Evolutionary conservation across 148 eudicot genomes (phyloP).

Genomic region (Polygonum aviculare): DNA sequence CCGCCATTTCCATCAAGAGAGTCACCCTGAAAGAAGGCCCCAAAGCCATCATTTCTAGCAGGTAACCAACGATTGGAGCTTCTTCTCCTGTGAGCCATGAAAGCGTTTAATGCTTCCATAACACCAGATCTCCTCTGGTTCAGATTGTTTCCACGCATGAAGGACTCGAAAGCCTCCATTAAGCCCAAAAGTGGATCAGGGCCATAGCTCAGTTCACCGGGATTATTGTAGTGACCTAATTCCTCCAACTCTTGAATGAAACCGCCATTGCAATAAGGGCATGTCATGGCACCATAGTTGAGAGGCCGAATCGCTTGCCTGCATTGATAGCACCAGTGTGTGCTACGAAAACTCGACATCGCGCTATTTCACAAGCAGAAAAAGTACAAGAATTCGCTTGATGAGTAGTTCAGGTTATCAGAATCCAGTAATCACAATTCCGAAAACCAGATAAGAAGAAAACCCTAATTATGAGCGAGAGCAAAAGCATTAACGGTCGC

Average conservation of each 20-base stretch:
- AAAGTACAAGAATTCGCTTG: not conserved
- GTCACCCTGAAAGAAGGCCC: conserved; percentile 52
- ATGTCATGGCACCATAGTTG: conserved; percentile 25
- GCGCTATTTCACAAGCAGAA: conserved; percentile 2
- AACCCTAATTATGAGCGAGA: not conserved
- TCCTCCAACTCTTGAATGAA: conserved; percentile 73
- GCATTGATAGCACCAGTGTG: conserved; percentile 95
- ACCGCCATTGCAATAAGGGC: conserved; percentile 74
- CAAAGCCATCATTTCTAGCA: conserved; percentile 36
- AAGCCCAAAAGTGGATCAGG: conserved; percentile 36
- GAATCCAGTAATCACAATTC: not conserved
- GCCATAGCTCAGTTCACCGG: conserved; percentile 15
- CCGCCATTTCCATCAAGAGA: conserved; percentile 62
- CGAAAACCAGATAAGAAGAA: not conserved
- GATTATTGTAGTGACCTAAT: conserved; percentile 11
- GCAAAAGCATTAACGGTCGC: not conserved
- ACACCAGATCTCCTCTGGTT: conserved; percentile 28
- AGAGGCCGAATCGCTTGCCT: conserved; percentile 42
- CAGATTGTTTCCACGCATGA: conserved; percentile 11
- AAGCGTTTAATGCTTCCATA: conserved; percentile 28
- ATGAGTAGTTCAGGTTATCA: too few species aligned
- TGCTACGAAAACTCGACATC: conserved; percentile 45
- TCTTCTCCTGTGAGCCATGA: conserved; percentile 56
- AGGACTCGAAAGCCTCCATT: conserved; percentile 31
- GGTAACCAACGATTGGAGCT: conserved; percentile 50